These are phyloP conservation scores for Spizellomyces punctatus DNA, from an alignment of 192 early-diverging fungal species.

Conservation along the genomic window DNA sequence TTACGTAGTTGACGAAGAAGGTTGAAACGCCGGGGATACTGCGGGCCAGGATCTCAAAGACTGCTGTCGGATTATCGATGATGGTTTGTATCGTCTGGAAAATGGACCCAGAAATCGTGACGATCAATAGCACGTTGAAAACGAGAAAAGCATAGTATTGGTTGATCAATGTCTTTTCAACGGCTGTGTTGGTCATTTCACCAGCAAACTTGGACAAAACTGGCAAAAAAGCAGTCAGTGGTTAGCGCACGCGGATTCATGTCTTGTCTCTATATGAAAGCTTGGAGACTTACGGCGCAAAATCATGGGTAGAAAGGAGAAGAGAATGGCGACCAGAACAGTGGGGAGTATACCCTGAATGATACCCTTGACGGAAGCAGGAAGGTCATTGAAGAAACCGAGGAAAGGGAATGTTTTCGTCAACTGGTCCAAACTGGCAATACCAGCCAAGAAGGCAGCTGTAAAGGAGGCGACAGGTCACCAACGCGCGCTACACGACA, in stretches of 20 bases:
- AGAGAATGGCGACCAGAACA: conserved; percentile 62
- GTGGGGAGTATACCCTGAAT: conserved; percentile 80
- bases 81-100: conserved; percentile 48
- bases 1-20: conserved; percentile 80
- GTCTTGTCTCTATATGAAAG: too few species aligned
- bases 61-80: conserved; percentile 43
- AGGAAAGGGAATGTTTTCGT: conserved; percentile 13
- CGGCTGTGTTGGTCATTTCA: conserved; percentile 35
- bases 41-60: conserved; percentile 47
- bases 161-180: conserved; percentile 64
- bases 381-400: conserved; percentile 13
- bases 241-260: neutral
- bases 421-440: conserved; percentile 24
- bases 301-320: conserved; percentile 66
- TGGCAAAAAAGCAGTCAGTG: neutral
- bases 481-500: too few species aligned
- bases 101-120: conserved; percentile 67
- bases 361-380: conserved; percentile 42
- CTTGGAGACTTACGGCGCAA: conserved; percentile 51
- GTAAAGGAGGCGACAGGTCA: too few species aligned
- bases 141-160: conserved; percentile 80
- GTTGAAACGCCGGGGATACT: conserved; percentile 71
- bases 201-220: conserved; percentile 25
- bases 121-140: conserved; percentile 59
- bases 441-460: conserved; percentile 19